phyloP scores from a whole-genome alignment of 768 basidiomycete genomes.

The Podaxis rugospora region DNA sequence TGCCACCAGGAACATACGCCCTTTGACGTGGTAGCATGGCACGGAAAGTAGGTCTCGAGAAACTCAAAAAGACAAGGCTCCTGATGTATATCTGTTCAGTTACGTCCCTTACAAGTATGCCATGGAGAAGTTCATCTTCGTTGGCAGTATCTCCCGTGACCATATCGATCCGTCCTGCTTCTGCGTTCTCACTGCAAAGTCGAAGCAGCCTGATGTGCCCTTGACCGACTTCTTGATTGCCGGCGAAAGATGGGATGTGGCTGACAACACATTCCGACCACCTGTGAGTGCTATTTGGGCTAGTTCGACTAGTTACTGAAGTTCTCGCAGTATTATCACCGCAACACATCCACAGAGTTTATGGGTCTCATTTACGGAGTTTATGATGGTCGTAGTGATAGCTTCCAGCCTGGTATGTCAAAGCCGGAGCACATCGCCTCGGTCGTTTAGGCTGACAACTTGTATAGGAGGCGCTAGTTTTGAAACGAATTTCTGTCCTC shows the following conservation, averaged over 20 bases:
- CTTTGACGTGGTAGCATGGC: conserved; percentile 72
- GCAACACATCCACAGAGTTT: conserved; percentile 59
- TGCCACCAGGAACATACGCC: conserved; percentile 62
- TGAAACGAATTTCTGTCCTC: conserved; percentile 62
- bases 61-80: neutral
- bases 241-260: conserved; percentile 62
- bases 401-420: conserved; percentile 48
- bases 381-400: conserved; percentile 60
- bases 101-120: conserved; percentile 68
- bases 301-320: neutral
- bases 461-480: conserved; percentile 47
- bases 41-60: conserved; percentile 51
- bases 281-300: conserved; percentile 33
- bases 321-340: conserved; percentile 50
- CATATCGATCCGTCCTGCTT: conserved; percentile 70
- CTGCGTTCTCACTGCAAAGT: conserved; percentile 63
- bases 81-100: conserved; percentile 22
- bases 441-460: neutral
- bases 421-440: neutral
- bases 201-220: conserved; percentile 52
- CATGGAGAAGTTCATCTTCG: conserved; percentile 56
- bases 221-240: conserved; percentile 65
- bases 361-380: conserved; percentile 62
- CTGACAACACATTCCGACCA: conserved; percentile 53
- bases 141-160: conserved; percentile 63